Conservation (phyloP, 345 rosid genomes). For the Eucalyptus decipiens region DNA sequence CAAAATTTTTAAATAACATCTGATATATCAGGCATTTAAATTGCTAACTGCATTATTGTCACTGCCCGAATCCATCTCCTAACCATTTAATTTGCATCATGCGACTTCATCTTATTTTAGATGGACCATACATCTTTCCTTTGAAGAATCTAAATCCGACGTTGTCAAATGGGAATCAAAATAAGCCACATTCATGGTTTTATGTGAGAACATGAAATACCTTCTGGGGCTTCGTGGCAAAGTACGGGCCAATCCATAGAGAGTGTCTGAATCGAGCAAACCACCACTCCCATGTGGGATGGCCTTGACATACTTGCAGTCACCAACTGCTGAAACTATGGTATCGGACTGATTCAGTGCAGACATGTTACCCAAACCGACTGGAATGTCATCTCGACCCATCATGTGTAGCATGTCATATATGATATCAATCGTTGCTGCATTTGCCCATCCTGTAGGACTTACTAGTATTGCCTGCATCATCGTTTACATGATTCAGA, state of each 20-base stretch:
- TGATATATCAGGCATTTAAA: neutral
- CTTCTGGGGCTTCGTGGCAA: constrained; percentile 85
- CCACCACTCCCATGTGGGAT: constrained; percentile 86
- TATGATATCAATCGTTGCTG: constrained; percentile 75
- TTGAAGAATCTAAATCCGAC: neutral
- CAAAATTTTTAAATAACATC: neutral
- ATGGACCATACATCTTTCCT: neutral
- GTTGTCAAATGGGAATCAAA: neutral
- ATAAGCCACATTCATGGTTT: neutral
- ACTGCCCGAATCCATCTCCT: neutral
- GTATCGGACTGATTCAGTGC: constrained; percentile 66
- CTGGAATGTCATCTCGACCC: constrained; percentile 93
- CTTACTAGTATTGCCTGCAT: constrained; percentile 68
- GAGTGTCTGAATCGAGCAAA: constrained; percentile 78
- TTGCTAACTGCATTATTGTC: neutral
- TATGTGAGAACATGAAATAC: constrained; percentile 1
- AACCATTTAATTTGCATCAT: neutral
- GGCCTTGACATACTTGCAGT: constrained; percentile 61
- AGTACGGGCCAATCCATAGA: constrained; percentile 74
- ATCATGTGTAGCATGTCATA: constrained; percentile 95
- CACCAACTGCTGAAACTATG: constrained; percentile 37
- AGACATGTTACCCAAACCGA: constrained; percentile 66
- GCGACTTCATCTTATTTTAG: neutral
- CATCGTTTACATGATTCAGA: neutral
- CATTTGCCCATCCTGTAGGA: constrained; percentile 96